phyloP scores from a whole-genome alignment of 129 eudicot species.

The Pseudognaphalium luteoalbum region DNA sequence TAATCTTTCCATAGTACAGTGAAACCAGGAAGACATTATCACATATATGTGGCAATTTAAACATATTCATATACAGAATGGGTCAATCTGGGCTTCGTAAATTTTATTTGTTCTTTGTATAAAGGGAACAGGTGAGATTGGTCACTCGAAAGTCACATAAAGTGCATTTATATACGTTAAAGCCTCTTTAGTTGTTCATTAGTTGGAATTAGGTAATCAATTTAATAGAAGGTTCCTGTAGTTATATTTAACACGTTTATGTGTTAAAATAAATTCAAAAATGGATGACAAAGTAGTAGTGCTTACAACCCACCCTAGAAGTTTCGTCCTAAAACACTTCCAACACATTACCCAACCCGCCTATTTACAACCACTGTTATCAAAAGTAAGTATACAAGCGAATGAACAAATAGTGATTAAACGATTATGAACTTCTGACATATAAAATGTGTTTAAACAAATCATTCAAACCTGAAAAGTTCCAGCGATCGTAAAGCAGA shows the following conservation, averaged over 20 bases:
- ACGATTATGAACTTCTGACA: background rate
- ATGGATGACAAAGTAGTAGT: background rate
- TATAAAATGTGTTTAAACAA: slow-evolving; percentile 9
- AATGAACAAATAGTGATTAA: background rate
- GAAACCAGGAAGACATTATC: background rate
- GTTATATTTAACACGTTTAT: no score
- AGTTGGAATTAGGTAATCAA: no score
- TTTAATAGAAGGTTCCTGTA: no score
- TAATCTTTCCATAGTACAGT: background rate
- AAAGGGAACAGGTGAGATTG: background rate
- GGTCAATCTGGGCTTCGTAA: no score
- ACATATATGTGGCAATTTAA: no score
- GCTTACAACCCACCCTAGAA: background rate
- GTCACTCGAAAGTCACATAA: background rate
- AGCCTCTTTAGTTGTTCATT: no score
- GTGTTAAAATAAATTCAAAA: background rate
- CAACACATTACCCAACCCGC: background rate
- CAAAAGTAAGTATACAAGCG: background rate
- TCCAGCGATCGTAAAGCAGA: slow-evolving; percentile 86
- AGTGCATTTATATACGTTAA: background rate
- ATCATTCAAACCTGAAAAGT: slow-evolving; percentile 53
- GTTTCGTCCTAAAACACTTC: background rate
- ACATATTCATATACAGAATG: no score
- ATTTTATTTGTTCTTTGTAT: background rate
- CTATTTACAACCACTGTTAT: background rate